Evolutionary conservation across 805 yeast genomes (phyloP), one percentile per base, ranked within the genome.

Genomic region (Cyberlindnera japonica): DNA sequence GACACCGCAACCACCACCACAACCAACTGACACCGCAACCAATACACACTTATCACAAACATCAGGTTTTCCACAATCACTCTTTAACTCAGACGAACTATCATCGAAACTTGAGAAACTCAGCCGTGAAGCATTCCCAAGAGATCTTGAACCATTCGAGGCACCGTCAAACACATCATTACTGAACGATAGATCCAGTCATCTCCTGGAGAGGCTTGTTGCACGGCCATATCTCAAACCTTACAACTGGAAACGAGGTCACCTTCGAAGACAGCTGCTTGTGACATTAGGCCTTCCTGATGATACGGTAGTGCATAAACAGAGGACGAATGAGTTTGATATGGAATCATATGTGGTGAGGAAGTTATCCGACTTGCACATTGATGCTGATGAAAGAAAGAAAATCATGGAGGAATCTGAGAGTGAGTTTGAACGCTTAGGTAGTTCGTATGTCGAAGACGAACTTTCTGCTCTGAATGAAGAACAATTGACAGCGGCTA

Each of bases 221-320:
- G 64, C 65, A 9, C 41, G 67, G 13, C 77, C 79, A 0, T 68
- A 70, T 35, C 58, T 77, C 24, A 71, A 70, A 21, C 83, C 81
- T 1, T 71, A 80, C 14, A 80, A 79, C 44, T 87, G 95, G 95
- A 74, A 72, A 31, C 71, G 71, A 39, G 81, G 85, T 55, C 68
- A 78, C 15, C 71, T 83, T 18, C 74, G 89, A 37, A 74, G 83
- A 50, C 77, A 75, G 49, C 60, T 87, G 23, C 65, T 83, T 23
- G 65, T 81, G 15, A 73, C 79, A 21, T 63, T 87, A 32, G 89
- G 90, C 1, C 72, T 87, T 2, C 95, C 95, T 0, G 74, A 84
- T 29, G 81, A 82, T 51, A 63, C 43, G 0, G 23, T 81, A 13
- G 88, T 81, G 57, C 84, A 81, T 17, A 41, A 50, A 47, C 37